phyloP scores from a whole-genome alignment of 331 rosid species.

The Quercus tomentella region DNA sequence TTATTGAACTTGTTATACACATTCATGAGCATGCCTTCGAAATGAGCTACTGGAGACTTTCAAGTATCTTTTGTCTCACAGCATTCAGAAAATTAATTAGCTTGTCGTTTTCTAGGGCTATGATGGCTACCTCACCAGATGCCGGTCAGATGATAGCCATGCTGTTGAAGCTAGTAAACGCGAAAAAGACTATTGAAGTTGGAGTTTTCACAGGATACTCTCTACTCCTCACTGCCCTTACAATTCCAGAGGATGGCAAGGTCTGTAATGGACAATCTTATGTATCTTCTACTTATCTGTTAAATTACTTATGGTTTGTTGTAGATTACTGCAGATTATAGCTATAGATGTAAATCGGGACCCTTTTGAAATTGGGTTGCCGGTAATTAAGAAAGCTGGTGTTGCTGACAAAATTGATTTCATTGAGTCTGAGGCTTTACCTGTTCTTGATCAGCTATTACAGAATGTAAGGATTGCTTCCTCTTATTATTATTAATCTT shows the following conservation, averaged over 20 bases:
- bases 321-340: background rate
- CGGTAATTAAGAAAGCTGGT: constrained; percentile 29
- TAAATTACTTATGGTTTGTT: too few species aligned
- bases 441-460: too few species aligned
- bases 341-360: constrained; percentile 20
- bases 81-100: background rate
- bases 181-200: constrained; percentile 26
- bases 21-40: background rate
- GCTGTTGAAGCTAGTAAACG: constrained; percentile 25
- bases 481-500: too few species aligned
- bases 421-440: too few species aligned
- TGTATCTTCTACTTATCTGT: too few species aligned
- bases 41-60: background rate
- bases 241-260: constrained; percentile 16
- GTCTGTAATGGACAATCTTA: background rate
- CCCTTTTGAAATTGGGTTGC: constrained; percentile 16
- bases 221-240: constrained; percentile 23
- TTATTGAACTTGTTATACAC: too few species aligned
- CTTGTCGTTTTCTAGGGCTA: background rate
- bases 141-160: constrained; percentile 29
- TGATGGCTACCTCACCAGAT: constrained; percentile 24
- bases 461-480: too few species aligned
- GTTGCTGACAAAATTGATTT: constrained; percentile 22
- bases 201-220: constrained; percentile 25
- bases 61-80: background rate